These are phyloP conservation scores for Fusarium floridanum DNA, from an alignment of 2,329 filamentous ascomycete genomes.

Conservation along the genomic window DNA sequence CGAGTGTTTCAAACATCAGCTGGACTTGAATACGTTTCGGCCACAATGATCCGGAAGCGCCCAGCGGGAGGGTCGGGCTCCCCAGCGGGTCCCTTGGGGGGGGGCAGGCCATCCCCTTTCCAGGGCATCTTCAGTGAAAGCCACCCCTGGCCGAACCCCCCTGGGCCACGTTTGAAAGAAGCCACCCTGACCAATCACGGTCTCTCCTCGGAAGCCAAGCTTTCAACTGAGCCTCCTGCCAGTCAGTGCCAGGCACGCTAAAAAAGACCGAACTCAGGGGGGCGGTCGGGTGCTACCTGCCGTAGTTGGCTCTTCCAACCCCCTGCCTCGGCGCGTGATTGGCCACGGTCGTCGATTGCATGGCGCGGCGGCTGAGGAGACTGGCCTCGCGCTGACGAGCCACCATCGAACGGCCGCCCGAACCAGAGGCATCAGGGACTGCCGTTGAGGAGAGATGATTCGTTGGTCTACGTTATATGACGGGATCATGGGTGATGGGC, in stretches of 20 bases:
- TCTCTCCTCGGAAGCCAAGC: not conserved
- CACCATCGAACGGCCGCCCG: conserved; percentile 16
- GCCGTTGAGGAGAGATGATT: not conserved
- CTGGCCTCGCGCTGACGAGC: conserved; percentile 15
- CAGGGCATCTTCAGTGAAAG: not conserved
- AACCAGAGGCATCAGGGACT: conserved; percentile 24
- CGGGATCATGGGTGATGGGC: not conserved
- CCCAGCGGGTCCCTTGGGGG: not conserved
- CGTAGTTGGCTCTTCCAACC: not conserved
- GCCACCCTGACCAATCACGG: not conserved
- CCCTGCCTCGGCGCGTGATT: conserved; percentile 20
- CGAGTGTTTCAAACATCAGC: conserved; percentile 20
- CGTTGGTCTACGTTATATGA: not conserved
- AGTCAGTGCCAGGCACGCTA: conserved; percentile 25
- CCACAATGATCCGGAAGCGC: conserved; percentile 19
- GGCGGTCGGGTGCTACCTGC: not conserved
- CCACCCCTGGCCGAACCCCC: not conserved
- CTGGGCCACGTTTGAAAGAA: conserved; percentile 1
- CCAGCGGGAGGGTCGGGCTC: not conserved
- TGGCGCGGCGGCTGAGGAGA: conserved; percentile 4
- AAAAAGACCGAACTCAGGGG: conserved; percentile 13
- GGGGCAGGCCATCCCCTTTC: not conserved
- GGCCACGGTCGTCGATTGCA: conserved; percentile 9
- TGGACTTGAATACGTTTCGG: not conserved
- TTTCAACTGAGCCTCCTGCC: conserved; percentile 3